phyloP scores from a whole-genome alignment of 148 eudicot genomes.

The Cornus controversa region DNA sequence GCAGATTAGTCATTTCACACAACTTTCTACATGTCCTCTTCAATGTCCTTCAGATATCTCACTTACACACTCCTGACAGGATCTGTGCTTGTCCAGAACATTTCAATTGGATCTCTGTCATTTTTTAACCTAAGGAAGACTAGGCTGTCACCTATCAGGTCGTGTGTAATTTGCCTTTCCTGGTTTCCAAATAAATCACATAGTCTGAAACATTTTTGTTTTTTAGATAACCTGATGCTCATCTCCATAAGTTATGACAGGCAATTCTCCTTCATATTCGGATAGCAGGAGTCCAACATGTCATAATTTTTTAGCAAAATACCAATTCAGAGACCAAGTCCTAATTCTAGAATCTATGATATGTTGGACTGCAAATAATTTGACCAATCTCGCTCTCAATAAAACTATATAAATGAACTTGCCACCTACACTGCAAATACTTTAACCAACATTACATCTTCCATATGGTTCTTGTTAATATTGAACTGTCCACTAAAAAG shows the following conservation, averaged over 20 bases:
- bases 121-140: not conserved
- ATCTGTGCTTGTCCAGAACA: not conserved
- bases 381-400: too few relatives aligned
- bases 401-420: not conserved
- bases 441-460: not conserved
- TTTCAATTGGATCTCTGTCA: not conserved
- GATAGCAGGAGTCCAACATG: not conserved
- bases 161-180: not conserved
- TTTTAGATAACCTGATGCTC: not conserved
- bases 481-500: not conserved
- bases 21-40: not conserved
- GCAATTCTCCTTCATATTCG: not conserved
- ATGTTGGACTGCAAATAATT: not conserved
- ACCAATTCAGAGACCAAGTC: not conserved
- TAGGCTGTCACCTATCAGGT: not conserved
- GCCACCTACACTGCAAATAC: not conserved
- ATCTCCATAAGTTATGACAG: not conserved
- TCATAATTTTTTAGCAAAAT: not conserved
- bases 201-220: not conserved
- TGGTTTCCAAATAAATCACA: not conserved
- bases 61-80: not conserved
- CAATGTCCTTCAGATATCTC: not conserved
- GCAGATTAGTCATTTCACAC: not conserved
- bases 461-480: not conserved
- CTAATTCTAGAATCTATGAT: slow-evolving; percentile 10